Evolutionary conservation across 495 filamentous ascomycete genomes (phyloP), one percentile per base, ranked within the genome.

Genomic region (Copromyces sp.): DNA sequence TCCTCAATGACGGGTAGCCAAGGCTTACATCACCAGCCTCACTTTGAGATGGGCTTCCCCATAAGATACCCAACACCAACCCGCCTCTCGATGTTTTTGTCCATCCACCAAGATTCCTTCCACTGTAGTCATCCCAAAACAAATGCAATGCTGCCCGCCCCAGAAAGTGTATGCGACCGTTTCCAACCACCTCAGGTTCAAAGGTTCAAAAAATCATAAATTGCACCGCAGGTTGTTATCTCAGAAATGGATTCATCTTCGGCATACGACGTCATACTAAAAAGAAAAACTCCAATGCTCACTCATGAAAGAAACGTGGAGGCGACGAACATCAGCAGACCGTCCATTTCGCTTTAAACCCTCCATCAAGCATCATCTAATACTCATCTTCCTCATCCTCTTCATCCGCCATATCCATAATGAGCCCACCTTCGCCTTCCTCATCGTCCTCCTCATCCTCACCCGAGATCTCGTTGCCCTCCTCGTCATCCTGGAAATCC

Each of bases 401-500:
- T 20, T 45, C 72, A 6, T 71, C 59, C 14, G 53, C 71, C 47
- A 40, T 68, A 9, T 70, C 69, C n/a, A 71, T 37, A 4, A 68
- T 42, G 1, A 65, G 37, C 1, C 38, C 68, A 3, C 41, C 38
- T 14, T 73, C 61, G 12, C 53, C 71, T 0, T 59, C 68, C 9
- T 68, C 72, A 11, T 14, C 37, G 8, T 29, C 47, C 9, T 45
- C 72, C 6, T 59, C 20, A 29, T 45, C 44, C 8, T 20, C 45
- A 53, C 2, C 20, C 45, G 38, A 69, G 3, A 59, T 24, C 37
- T 73, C 73, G 3, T 72, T 72, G 1, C 70, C 74, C 42, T 74
- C 74, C 3, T 77, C 74, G 35, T 77, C 75, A 59, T 75, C 74
- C 29, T 77, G 71, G 5, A 73, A 77, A 24, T 75, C 74, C 2